Evolutionary conservation across 2,329 filamentous ascomycete species (phyloP), one percentile per base, ranked within the genome.

Genomic region (Epichloe brachyelytri): DNA sequence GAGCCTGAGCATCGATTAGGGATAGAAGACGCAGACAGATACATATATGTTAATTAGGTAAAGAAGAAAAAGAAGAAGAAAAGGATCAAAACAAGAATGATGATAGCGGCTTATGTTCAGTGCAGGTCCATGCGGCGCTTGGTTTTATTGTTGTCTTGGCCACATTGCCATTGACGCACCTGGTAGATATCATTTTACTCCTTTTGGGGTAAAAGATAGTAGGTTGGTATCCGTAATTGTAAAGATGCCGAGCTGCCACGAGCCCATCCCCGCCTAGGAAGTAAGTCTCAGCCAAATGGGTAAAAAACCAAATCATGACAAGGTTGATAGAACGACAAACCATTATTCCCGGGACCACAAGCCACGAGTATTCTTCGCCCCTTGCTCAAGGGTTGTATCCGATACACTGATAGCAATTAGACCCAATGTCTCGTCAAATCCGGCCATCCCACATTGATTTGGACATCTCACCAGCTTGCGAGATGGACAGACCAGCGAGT

Each of bases 181-280:
- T 87, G 79, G 63, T 95, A 97, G 3, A 97, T 75, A 46, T 95
- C 89, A 57, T 89, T 91, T 91, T 93, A 65, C 84, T 83, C 51
- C 88, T 80, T 68, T 97, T 97, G 1, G 93, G 93, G 62, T 95
- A 97, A 72, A 93, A 97, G 43, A 98, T 75, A 8, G 81, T 85
- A 3, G 91, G 90, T 22, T 79, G 78, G 69, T 97, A 98, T 55
- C 93, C 91, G 65, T 94, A 97, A 63, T 95, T 86, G 64, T 80
- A 82, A 5, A 98, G 78, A 68, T 98, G 93, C 26, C 93, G 83
- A 49, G 93, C 93, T 46, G 91, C 90, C 30, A 98, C 93, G 3
- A 98, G 79, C 2, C 93, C 93, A 67, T 98, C 93, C 38, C 93
- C 93, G 55, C 93, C 88, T 90, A 49, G n/a, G 6, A 38, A 12